phyloP scores from a whole-genome alignment of 495 filamentous ascomycete genomes.

The Lasiosphaeria ovina region DNA sequence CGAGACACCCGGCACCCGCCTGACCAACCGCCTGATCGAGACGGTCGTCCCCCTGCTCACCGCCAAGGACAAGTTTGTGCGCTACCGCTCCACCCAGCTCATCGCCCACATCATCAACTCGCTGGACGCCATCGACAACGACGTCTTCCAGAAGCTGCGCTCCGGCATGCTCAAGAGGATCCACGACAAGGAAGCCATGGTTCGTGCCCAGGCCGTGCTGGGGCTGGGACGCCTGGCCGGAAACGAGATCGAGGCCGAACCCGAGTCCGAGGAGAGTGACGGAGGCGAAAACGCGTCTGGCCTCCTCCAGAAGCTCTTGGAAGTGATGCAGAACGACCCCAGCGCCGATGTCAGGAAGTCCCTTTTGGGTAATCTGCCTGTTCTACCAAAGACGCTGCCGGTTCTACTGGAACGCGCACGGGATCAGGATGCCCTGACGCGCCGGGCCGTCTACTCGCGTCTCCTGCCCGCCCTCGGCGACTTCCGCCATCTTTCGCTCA shows the following conservation, averaged over 20 bases:
- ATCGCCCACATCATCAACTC: conserved; percentile 85
- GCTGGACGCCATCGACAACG: conserved; percentile 84
- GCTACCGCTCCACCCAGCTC: conserved; percentile 87
- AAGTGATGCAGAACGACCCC: conserved; percentile 90
- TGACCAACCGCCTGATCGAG: conserved; percentile 68
- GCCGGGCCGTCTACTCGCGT: conserved; percentile 82
- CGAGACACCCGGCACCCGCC: conserved; percentile 77
- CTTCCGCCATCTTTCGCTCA: conserved; percentile 92
- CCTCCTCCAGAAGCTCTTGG: conserved; percentile 77
- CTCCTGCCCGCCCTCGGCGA: conserved; percentile 88
- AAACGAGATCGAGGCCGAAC: conserved; percentile 72
- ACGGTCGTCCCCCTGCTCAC: conserved; percentile 66
- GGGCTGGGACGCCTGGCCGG: conserved; percentile 81
- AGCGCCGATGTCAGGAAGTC: conserved; percentile 89
- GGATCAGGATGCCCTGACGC: conserved; percentile 79
- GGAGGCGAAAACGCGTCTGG: conserved; percentile 55
- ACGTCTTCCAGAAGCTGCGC: conserved; percentile 77
- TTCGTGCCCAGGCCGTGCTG: conserved; percentile 91
- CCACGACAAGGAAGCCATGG: conserved; percentile 86
- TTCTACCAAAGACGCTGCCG: conserved; percentile 76
- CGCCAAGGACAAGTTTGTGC: conserved; percentile 87
- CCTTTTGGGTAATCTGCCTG: conserved; percentile 83
- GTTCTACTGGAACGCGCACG: conserved; percentile 89
- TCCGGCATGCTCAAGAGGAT: conserved; percentile 77
- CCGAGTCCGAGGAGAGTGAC: conserved; percentile 64